phyloP scores from a whole-genome alignment of 176 grass and related monocot genomes.

The Zea luxurians region DNA sequence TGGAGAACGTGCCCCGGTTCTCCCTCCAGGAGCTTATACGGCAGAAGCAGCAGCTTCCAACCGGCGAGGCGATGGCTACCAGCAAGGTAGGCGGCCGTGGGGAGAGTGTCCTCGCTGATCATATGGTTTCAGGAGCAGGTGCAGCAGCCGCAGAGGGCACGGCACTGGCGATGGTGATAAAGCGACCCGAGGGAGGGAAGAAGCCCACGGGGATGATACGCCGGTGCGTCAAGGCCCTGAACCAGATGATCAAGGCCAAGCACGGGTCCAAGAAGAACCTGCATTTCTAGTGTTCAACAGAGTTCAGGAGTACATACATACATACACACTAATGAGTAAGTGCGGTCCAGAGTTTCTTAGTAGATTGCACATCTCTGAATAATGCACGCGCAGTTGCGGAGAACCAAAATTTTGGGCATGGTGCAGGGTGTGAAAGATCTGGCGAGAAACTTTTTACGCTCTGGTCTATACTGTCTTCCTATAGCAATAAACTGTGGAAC shows the following conservation, averaged over 20 bases:
- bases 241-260: slow-evolving; percentile 75
- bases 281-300: slow-evolving; percentile 31
- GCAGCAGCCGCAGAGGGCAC: slow-evolving; percentile 15
- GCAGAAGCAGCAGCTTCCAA: slow-evolving; percentile 63
- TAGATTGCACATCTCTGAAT: slow-evolving; percentile 36
- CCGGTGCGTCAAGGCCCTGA: slow-evolving; percentile 70
- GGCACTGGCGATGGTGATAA: slow-evolving; percentile 47
- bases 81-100: not conserved
- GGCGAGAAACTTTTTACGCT: not conserved
- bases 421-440: slow-evolving; percentile 19
- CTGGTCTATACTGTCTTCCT: slow-evolving; percentile 10
- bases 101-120: slow-evolving; percentile 24
- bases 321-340: slow-evolving; percentile 19
- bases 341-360: slow-evolving; percentile 29
- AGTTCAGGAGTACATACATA: not conserved
- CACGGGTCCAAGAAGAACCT: slow-evolving; percentile 63
- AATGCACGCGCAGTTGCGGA: slow-evolving; percentile 22
- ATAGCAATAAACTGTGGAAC: slow-evolving; percentile 32
- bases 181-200: slow-evolving; percentile 42
- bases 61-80: slow-evolving; percentile 42
- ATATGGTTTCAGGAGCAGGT: slow-evolving; percentile 18
- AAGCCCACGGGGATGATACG: slow-evolving; percentile 54
- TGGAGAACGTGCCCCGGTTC: slow-evolving; percentile 35
- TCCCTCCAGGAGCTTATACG: slow-evolving; percentile 74
- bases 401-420: slow-evolving; percentile 33